phyloP scores from a whole-genome alignment of 139 green algal genomes.

The Raphidocelis subcapitata region DNA sequence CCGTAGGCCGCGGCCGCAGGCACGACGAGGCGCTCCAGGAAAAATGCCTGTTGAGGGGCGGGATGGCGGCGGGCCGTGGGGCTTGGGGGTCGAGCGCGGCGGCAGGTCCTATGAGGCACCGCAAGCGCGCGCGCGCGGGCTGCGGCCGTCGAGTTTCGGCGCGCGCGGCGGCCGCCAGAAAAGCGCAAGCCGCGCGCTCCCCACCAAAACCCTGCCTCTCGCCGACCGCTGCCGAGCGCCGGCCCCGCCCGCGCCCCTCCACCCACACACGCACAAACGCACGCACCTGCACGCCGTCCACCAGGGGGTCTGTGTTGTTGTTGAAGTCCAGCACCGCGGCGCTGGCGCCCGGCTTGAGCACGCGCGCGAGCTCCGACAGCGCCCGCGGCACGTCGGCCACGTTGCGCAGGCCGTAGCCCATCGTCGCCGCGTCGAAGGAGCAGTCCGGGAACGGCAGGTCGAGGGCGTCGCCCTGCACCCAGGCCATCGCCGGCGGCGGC shows the following conservation, averaged over 20 bases:
- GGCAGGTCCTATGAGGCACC: too few species aligned
- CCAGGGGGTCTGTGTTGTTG: conserved; percentile 65
- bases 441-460: conserved; percentile 79
- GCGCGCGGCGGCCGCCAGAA: too few species aligned
- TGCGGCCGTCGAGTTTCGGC: too few species aligned
- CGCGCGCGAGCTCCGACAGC: conserved; percentile 82
- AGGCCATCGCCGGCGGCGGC: conserved; percentile 33
- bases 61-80: not conserved
- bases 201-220: too few species aligned
- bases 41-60: conserved; percentile 47
- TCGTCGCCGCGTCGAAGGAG: conserved; percentile 90
- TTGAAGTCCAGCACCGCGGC: conserved; percentile 98
- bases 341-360: conserved; percentile 73
- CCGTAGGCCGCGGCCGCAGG: conserved; percentile 72
- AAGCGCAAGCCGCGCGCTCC: too few species aligned
- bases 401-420: conserved; percentile 97
- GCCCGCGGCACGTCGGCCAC: conserved; percentile 64
- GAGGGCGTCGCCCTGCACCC: conserved; percentile 94
- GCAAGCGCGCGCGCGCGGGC: too few species aligned
- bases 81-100: not conserved
- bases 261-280: too few species aligned
- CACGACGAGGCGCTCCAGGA: conserved; percentile 86
- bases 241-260: too few species aligned
- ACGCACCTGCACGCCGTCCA: conserved; percentile 66
- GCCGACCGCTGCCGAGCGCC: too few species aligned